Evolutionary conservation across 164 flowering plant genomes (phyloP).

Genomic region (Brasenia schreberi): DNA sequence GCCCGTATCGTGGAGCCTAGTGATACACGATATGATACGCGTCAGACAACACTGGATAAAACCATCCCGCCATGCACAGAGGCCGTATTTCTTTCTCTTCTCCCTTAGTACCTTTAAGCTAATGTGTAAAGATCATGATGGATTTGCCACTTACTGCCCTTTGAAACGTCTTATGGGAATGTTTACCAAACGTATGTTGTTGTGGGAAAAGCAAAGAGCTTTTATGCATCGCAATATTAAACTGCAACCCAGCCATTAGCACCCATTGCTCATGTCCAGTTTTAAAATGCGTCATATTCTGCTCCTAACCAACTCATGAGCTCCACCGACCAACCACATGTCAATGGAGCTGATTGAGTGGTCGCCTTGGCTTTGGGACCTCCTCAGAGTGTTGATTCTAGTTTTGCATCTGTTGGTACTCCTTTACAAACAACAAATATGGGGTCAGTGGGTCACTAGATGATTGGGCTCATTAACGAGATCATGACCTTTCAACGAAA

Average conservation of each 20-base stretch:
- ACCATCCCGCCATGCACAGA: too few species aligned
- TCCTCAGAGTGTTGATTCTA: constrained; percentile 6
- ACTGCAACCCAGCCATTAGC: constrained; percentile 29
- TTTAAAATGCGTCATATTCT: constrained; percentile 23
- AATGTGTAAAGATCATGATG: too few species aligned
- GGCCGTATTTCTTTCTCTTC: too few species aligned
- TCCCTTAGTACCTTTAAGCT: too few species aligned
- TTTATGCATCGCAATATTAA: constrained; percentile 22
- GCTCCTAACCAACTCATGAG: constrained; percentile 26
- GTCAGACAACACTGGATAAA: too few species aligned
- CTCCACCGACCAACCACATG: constrained; percentile 26
- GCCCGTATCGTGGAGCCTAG: too few species aligned
- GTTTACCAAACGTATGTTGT: too few species aligned
- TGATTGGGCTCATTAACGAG: constrained; percentile 42
- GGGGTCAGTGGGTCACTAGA: constrained; percentile 20
- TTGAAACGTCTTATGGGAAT: too few species aligned
- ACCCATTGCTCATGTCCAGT: constrained; percentile 32
- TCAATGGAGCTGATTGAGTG: neutral
- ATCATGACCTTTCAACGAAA: constrained; percentile 56
- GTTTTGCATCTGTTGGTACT: neutral
- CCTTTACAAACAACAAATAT: constrained; percentile 24
- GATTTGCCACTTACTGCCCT: too few species aligned
- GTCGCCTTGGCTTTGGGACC: constrained; percentile 45
- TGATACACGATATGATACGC: too few species aligned
- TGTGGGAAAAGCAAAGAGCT: too few species aligned